phyloP scores from a whole-genome alignment of 2,329 filamentous ascomycete species.

The Bipolaris oryzae region DNA sequence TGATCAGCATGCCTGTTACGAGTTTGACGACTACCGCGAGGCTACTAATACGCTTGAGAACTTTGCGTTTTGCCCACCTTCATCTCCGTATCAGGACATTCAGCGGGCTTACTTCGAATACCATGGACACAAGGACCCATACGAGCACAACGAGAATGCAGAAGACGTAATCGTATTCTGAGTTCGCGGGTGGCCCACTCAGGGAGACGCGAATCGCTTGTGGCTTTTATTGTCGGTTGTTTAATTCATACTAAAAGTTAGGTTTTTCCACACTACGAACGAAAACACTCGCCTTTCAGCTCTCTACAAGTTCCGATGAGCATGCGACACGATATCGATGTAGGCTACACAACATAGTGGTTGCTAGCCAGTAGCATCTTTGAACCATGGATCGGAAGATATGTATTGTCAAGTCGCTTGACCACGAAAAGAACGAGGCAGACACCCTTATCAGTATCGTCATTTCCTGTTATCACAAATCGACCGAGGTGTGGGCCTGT shows the following conservation, averaged over 20 bases:
- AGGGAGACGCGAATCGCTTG: too few species aligned
- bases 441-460: neutral
- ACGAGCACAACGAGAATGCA: constrained; percentile 27
- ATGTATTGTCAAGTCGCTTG: constrained; percentile 1
- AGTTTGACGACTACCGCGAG: constrained; percentile 45
- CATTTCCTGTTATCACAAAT: neutral
- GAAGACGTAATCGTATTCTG: constrained; percentile 29
- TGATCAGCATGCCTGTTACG: constrained; percentile 42
- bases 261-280: neutral
- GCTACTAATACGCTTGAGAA: constrained; percentile 45
- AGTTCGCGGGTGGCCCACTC: neutral
- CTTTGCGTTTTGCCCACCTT: constrained; percentile 41
- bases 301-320: constrained; percentile 6
- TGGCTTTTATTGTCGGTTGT: neutral
- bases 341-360: constrained; percentile 14
- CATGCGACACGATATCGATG: constrained; percentile 10
- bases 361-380: neutral
- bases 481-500: neutral
- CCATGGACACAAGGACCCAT: constrained; percentile 44
- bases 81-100: constrained; percentile 37
- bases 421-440: constrained; percentile 11
- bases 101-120: constrained; percentile 42
- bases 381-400: constrained; percentile 4
- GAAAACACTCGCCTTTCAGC: constrained; percentile 1
- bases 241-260: constrained; percentile 4